Base-by-base conservation (phyloP, 176 grass and related monocot genomes). In the Paspalum notatum region DNA sequence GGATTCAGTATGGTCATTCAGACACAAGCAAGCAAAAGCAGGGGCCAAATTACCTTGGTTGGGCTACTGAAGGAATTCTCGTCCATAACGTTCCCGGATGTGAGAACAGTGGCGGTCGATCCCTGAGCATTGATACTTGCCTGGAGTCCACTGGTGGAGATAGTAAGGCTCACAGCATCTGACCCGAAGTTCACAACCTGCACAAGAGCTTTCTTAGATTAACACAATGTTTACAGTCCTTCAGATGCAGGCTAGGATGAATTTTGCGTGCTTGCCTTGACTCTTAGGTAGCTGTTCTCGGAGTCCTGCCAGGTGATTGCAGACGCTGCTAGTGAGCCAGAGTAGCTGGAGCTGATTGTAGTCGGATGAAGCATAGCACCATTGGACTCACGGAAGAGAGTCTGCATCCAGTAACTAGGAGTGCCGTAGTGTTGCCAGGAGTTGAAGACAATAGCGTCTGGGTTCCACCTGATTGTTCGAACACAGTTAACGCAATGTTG, bases 151-250 rank as follows among this genome's bases (percentile, higher is more conserved):
- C 26, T 74, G 66, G 90, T 57, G 56, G 83, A 87, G 79, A 98
- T 80, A 24, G 81, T 85, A 26, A 94, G 66, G 78, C 70, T 93
- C 40, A 92, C 87, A 13, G 41, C 22, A 73, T 83, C 85, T 12
- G 70, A 85, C 47, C 91, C 95, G 65, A 92, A 97, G 78, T 97
- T 97, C 6, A 97, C 68, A 44, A 97, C 86, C 95, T 97, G 78
- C 78, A 89, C 16, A 86, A 60, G 41, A 73, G 41, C 5, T 48
- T 74, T 14, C 26, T 2, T 8, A 82, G 47, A 49, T 72, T 1
- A 62, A 37, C 68, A 47, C 66, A 52, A 7, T 3, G 43, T 47
- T 14, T 15, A 25, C 12, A 25, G 47, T 6, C 40, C 75, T 54
- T 42, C 20, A 67, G n/a, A 11, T 12, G 6, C 0, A 49, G 0